These are phyloP conservation scores for Pichia sp. DNA, from an alignment of 1,139 yeast genomes.

Conservation along the genomic window DNA sequence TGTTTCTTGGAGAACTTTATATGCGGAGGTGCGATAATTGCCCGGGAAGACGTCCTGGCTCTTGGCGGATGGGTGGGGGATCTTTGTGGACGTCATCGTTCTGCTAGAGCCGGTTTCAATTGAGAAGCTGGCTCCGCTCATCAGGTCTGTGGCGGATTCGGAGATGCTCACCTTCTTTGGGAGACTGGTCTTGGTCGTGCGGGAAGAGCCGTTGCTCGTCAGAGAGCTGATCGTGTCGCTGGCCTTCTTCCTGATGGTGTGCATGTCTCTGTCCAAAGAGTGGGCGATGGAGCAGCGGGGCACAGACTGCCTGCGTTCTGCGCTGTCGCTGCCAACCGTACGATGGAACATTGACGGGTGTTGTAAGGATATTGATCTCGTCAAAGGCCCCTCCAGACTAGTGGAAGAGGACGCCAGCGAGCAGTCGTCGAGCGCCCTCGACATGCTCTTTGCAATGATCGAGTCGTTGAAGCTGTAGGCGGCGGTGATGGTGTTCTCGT, in stretches of 20 bases:
- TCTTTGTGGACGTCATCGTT: neutral
- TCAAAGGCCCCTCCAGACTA: neutral
- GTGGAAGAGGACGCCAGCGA: neutral
- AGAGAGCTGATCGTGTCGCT: neutral
- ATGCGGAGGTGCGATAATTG: neutral
- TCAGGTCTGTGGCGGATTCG: slow-evolving; percentile 6
- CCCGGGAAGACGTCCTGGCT: neutral
- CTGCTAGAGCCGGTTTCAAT: neutral
- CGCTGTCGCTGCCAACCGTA: neutral
- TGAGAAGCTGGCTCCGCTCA: slow-evolving; percentile 4
- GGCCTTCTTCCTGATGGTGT: neutral
- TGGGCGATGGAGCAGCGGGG: neutral
- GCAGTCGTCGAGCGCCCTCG: neutral
- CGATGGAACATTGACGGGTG: neutral
- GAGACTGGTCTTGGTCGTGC: neutral
- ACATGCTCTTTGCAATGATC: neutral
- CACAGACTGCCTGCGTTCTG: neutral
- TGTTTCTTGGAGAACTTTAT: neutral
- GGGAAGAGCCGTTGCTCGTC: neutral
- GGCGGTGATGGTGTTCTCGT: slow-evolving; percentile 12
- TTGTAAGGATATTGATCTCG: neutral
- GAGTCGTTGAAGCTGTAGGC: slow-evolving; percentile 12
- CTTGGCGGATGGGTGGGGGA: neutral
- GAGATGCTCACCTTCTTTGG: slow-evolving; percentile 7
- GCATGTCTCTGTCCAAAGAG: neutral